Evolutionary conservation across 1,139 yeast species (phyloP).

Genomic region (Taiozyma onychis): DNA sequence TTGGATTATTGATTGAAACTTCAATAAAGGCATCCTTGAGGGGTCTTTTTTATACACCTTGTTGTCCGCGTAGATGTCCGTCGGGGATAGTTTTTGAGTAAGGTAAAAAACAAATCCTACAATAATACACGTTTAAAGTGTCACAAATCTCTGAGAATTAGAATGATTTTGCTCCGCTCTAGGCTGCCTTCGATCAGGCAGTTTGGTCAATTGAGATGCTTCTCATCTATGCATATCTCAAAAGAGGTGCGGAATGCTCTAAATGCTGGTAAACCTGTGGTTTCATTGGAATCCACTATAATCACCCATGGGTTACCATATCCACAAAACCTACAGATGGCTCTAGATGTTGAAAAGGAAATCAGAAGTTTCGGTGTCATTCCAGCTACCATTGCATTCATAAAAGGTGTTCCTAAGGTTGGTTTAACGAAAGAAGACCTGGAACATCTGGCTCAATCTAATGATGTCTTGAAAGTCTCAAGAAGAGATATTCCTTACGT

Average conservation of each 20-base stretch:
- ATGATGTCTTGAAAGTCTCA: conserved; percentile 56
- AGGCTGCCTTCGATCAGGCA: neutral
- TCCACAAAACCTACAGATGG: conserved; percentile 74
- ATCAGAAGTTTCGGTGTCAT: conserved; percentile 62
- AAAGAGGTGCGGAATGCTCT: conserved; percentile 63
- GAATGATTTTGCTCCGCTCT: neutral
- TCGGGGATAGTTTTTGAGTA: neutral
- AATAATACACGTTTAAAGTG: neutral
- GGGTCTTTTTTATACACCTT: neutral
- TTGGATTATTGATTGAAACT: neutral
- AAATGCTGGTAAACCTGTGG: conserved; percentile 52
- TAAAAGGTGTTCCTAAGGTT: conserved; percentile 65
- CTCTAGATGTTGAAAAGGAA: conserved; percentile 54
- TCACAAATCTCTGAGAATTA: neutral
- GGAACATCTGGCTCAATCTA: conserved; percentile 36
- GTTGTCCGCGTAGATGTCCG: neutral
- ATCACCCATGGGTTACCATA: conserved; percentile 87
- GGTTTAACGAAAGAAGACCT: conserved; percentile 52
- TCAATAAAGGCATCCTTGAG: neutral
- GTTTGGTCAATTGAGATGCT: neutral
- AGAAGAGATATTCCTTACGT: conserved; percentile 76
- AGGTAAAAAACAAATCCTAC: neutral
- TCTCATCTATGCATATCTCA: conserved; percentile 31
- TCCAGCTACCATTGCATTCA: conserved; percentile 84
- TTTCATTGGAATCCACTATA: conserved; percentile 80